Base-by-base conservation (phyloP, 192 early-diverging fungal species). In the Linderina pennispora region DNA sequence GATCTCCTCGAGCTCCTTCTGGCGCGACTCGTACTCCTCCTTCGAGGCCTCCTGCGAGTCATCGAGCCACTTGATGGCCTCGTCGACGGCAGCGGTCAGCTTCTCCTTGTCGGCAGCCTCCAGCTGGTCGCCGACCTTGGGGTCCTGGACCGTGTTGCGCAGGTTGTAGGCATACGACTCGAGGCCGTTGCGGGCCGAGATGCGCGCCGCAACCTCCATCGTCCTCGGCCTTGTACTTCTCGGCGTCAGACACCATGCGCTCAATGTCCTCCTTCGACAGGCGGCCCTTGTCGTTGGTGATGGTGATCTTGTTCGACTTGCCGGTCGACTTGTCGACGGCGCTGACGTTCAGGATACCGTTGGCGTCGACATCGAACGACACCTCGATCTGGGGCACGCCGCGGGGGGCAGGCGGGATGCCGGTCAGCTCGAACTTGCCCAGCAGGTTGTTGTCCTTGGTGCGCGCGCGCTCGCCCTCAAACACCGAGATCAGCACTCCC, bases 361-460 rank as follows among this genome's bases (percentile, higher is more conserved):
- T 96, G 73, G 90, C 88, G 55, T 98, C 92, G 45, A 96, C 79
- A 78, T 98, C 95, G 53, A 98, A 94, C 54, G 88, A 82, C 51
- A 98, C 95, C 75, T 94, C 89, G 58, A 98, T 87, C 81, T 93
- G 92, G 40, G 93, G 92, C 53, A 96, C 90, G 76, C 93, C 93
- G 60, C 93, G 90, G 25, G 92, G 95, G 43, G 92, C 93, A 26
- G 93, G 93, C 16, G 93, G 87, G 65, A 98, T 98, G 60, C 93
- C 95, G 37, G 91, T 86, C 45, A 98, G 85, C 62, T 94, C 92
- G 75, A 98, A 96, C 77, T 98, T 96, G 57, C 94, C 94, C 54
- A 98, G 86, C 47, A 92, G 71, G 83, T 96, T 93, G 89, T 98
- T 96, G 78, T 98, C 93, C 83, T 90, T 90, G 59, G 93, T 96